Conservation (phyloP, 164 flowering plant species). For the Cinnamomum chago region DNA sequence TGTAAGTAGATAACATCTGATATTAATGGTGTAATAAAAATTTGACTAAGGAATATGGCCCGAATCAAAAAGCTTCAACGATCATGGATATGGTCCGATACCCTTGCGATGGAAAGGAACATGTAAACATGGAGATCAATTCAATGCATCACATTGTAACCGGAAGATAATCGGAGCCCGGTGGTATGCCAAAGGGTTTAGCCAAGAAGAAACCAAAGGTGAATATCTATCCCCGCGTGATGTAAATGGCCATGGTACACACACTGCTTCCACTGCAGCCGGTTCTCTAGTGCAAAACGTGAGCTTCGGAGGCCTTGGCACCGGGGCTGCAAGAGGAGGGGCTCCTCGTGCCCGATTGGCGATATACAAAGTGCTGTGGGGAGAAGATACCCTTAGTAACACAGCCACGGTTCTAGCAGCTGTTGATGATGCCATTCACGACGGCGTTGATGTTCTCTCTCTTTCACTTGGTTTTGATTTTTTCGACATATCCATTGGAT, state of each 20-base stretch:
- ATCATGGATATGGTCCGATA: conserved; percentile 35
- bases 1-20: too few relatives aligned
- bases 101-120: conserved; percentile 46
- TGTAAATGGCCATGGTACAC: conserved; percentile 20
- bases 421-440: conserved; percentile 26
- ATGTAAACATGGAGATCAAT: conserved; percentile 31
- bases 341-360: conserved; percentile 24
- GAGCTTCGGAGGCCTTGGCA: conserved; percentile 17
- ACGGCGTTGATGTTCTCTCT: conserved; percentile 27
- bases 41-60: conserved; percentile 40
- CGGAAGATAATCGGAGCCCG: conserved; percentile 25
- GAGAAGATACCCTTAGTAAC: background rate
- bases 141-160: conserved; percentile 25
- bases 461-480: conserved; percentile 10
- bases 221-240: conserved; percentile 23
- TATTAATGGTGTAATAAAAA: background rate
- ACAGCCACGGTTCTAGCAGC: conserved; percentile 21
- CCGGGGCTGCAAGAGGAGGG: conserved; percentile 22
- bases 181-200: conserved; percentile 17
- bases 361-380: conserved; percentile 23
- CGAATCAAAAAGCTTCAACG: conserved; percentile 14
- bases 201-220: background rate
- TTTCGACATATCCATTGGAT: conserved; percentile 9
- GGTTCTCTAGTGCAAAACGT: conserved; percentile 11
- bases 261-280: conserved; percentile 15